Conservation (phyloP, 345 rosid species). For the Brassica juncea region DNA sequence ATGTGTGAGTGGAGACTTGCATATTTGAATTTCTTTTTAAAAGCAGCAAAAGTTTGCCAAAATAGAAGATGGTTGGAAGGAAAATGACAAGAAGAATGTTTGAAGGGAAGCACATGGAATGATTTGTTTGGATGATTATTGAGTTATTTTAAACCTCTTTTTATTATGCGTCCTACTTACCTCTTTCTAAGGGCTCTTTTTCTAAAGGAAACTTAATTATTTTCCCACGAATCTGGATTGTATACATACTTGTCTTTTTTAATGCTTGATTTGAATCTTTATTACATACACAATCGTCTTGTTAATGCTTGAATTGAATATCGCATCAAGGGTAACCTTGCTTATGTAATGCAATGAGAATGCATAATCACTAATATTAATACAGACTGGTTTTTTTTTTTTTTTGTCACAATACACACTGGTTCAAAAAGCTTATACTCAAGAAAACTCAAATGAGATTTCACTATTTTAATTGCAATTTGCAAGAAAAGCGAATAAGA, state of each 20-base stretch:
- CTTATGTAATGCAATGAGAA: neutral
- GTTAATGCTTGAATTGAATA: neutral
- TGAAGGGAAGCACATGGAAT: conserved; percentile 70
- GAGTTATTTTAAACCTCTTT: conserved; percentile 23
- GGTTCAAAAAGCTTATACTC: neutral
- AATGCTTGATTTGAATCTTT: neutral
- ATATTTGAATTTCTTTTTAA: conserved; percentile 3
- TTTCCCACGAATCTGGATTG: neutral
- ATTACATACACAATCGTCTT: neutral
- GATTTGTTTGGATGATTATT: conserved; percentile 73
- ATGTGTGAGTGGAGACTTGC: conserved; percentile 36
- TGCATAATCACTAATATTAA: neutral
- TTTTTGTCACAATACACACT: neutral
- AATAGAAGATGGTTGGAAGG: conserved; percentile 43
- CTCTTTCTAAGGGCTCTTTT: conserved; percentile 27
- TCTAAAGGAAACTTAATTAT: neutral
- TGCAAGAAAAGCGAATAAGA: conserved; percentile 12
- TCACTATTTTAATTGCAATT: neutral
- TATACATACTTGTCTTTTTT: neutral
- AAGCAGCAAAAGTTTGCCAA: conserved; percentile 43
- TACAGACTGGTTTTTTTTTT: neutral
- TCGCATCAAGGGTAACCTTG: neutral
- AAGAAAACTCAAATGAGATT: conserved; percentile 8
- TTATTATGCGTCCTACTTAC: conserved; percentile 40
- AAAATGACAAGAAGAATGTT: conserved; percentile 60